Evolutionary conservation across 2,329 filamentous ascomycete genomes (phyloP).

Genomic region (Beauveria medogensis): DNA sequence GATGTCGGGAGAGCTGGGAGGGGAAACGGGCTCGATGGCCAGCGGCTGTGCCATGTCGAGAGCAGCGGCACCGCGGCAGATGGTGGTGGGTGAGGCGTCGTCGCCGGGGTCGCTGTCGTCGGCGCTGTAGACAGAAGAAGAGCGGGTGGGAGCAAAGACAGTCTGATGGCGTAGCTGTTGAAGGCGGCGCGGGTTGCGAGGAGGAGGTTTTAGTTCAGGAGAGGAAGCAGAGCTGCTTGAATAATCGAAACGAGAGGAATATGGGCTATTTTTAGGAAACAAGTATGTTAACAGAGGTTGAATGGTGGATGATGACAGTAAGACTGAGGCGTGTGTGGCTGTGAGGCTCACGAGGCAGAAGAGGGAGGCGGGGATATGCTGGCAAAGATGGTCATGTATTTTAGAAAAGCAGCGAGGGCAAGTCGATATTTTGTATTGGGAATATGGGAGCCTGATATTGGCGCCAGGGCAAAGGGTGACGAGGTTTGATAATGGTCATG

Average conservation of each 20-base stretch:
- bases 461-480: background rate
- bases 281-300: constrained; percentile 3
- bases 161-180: constrained; percentile 18
- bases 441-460: background rate
- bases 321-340: background rate
- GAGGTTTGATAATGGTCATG: background rate
- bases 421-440: background rate
- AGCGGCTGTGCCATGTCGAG: constrained; percentile 17
- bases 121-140: constrained; percentile 49
- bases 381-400: background rate
- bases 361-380: background rate
- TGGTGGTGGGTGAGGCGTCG: constrained; percentile 14
- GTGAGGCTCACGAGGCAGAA: background rate
- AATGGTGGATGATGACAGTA: background rate
- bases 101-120: constrained; percentile 3
- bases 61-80: constrained; percentile 26
- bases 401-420: background rate
- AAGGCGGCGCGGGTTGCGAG: constrained; percentile 27
- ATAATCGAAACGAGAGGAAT: constrained; percentile 16
- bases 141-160: constrained; percentile 34
- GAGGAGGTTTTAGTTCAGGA: constrained; percentile 25
- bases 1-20: constrained; percentile 49
- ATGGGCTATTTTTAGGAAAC: constrained; percentile 16
- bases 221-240: constrained; percentile 15
- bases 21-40: constrained; percentile 42